These are phyloP conservation scores for Circinella umbellata DNA, from an alignment of 371 early-diverging fungal genomes.

Conservation along the genomic window DNA sequence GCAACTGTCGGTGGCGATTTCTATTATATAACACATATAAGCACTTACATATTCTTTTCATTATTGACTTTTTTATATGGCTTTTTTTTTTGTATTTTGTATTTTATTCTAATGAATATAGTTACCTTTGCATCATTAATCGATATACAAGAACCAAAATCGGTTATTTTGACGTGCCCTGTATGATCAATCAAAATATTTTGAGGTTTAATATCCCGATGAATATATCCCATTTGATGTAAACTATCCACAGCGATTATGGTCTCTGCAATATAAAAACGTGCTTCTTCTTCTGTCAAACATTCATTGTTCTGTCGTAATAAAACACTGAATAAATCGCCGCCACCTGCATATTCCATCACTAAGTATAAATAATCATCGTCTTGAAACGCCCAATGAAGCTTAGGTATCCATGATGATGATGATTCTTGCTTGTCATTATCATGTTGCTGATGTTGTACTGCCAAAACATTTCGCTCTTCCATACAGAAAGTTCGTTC, in stretches of 20 bases:
- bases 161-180: constrained; percentile 89
- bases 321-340: constrained; percentile 93
- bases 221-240: constrained; percentile 94
- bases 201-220: constrained; percentile 89
- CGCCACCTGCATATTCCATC: constrained; percentile 97
- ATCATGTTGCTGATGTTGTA: constrained; percentile 58
- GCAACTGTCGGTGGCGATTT: constrained; percentile 67
- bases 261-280: constrained; percentile 96
- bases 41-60: too few species aligned
- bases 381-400: constrained; percentile 95
- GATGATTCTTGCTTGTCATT: too few species aligned
- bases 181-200: constrained; percentile 77
- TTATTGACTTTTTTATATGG: too few species aligned
- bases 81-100: too few species aligned
- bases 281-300: constrained; percentile 89
- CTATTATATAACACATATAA: neutral
- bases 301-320: constrained; percentile 73
- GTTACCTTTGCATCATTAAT: constrained; percentile 21
- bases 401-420: constrained; percentile 71
- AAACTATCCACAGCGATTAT: constrained; percentile 90
- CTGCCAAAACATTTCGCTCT: constrained; percentile 82
- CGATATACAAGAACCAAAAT: constrained; percentile 83
- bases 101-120: neutral
- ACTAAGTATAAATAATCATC: constrained; percentile 86
- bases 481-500: constrained; percentile 93